Base-by-base conservation (phyloP, 306 rosid genomes). In the Vigna reflexopilosa region DNA sequence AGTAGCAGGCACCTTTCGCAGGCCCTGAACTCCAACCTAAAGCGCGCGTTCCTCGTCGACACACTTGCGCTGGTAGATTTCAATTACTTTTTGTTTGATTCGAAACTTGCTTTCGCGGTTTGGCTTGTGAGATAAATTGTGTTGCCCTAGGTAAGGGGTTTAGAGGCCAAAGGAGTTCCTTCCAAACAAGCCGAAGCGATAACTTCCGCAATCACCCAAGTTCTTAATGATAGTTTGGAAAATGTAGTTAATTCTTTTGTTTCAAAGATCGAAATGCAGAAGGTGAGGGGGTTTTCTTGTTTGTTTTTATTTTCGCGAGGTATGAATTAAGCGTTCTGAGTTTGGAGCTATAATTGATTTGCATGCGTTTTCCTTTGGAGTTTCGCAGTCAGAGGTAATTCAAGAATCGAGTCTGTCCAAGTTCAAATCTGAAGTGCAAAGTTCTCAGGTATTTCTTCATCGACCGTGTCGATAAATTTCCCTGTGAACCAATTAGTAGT, bases 121-220 rank as follows among this genome's bases (percentile, higher is more conserved):
- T 83, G 49, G 26, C 26, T 77, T 16, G 20, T 70, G 68, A 22
- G 34, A 63, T 49, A 77, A 42, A 5, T 83, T 66, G 32, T 1
- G 47, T 28, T 38, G 3, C 51, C 47, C 34, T 50, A 88, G 91
- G 87, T 86, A 5, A 82, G 92, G 83, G 75, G 83, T 51, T 86
- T 90, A 68, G 94, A 90, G 20, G 85, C 89, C 5, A 47, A 88
- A 1, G 94, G 91, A 1, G 65, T 88, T 7, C 92, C 92, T 7
- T 70, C 92, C 9, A 81, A 79, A 70, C 94, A 90, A 52, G 92
- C 94, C 5, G 94, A 90, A 77, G 94, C 90, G 0, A 88, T 90
- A 52, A 88, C 90, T 15, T 75, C 85, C 17, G 88, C 89, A 1
- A 79, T 90, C 6, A 88, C 88, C 15, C 79, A 77, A 72, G 90